Percentiles rank a stretch among this genome's conserved stretches.
Evolutionary conservation across 2,329 filamentous ascomycete genomes (phyloP).

Genomic region (Colletotrichum coccodes): DNA sequence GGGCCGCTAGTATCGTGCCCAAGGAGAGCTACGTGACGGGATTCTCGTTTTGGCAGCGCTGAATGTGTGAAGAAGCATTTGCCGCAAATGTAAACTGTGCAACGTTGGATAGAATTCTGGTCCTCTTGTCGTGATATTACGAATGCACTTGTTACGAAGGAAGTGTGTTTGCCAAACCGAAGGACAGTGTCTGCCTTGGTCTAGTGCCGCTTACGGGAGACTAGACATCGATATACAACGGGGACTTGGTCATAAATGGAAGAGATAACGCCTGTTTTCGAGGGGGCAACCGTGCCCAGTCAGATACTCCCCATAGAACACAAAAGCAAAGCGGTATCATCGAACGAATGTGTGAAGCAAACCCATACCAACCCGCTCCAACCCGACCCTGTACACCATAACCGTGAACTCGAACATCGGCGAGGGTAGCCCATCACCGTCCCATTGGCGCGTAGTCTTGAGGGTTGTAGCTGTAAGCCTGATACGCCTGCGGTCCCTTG

Average conservation of each 20-base stretch:
- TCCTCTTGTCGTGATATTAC: no score
- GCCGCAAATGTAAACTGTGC: no score
- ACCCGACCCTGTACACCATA: not conserved
- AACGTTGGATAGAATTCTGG: no score
- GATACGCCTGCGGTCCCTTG: constrained; percentile 22
- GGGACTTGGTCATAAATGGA: not conserved
- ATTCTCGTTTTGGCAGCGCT: no score
- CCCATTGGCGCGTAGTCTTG: constrained; percentile 46
- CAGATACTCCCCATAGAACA: not conserved
- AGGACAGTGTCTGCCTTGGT: no score
- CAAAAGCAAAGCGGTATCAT: constrained; percentile 26
- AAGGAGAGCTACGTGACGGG: no score
- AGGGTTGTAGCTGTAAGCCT: constrained; percentile 49
- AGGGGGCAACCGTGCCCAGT: not conserved
- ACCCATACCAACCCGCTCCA: not conserved
- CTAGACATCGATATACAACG: not conserved
- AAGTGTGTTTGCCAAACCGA: no score
- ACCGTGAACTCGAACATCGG: not conserved
- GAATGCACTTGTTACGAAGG: no score
- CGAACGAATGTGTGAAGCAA: not conserved
- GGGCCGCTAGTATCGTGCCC: no score
- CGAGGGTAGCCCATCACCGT: not conserved
- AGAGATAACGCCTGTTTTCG: not conserved
- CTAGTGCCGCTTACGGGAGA: no score
- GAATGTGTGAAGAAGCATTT: no score